Evolutionary conservation across 768 basidiomycete species (phyloP).

Genomic region (Asterophora lycoperdoides): DNA sequence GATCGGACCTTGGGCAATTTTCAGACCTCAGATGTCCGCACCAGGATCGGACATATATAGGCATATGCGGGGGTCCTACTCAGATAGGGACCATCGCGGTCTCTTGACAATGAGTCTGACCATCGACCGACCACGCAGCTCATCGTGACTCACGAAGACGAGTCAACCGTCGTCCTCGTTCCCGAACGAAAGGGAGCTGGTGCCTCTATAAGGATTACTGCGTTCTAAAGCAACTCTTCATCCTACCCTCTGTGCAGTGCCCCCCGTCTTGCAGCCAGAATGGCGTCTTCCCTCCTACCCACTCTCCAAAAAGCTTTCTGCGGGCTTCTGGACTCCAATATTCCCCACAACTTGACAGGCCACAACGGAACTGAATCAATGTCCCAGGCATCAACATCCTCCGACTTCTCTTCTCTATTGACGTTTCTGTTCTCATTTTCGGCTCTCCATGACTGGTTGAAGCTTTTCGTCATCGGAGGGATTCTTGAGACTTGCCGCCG

Average conservation of each 20-base stretch:
- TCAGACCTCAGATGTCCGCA: no score
- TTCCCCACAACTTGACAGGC: slow-evolving; percentile 35
- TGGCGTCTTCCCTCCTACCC: slow-evolving; percentile 12
- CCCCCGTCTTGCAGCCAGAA: not conserved
- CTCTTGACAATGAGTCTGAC: not conserved
- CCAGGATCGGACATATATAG: no score
- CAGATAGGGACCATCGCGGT: no score
- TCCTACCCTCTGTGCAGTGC: not conserved
- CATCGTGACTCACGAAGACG: not conserved
- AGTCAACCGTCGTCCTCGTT: not conserved
- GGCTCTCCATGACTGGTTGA: slow-evolving; percentile 47
- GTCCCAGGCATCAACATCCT: slow-evolving; percentile 1
- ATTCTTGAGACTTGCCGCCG: slow-evolving; percentile 47
- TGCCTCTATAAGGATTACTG: no score
- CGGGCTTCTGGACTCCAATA: not conserved
- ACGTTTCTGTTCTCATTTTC: slow-evolving; percentile 32
- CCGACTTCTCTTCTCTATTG: slow-evolving; percentile 14
- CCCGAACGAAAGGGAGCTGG: not conserved
- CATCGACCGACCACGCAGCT: not conserved
- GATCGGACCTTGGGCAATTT: no score
- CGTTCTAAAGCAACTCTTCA: not conserved
- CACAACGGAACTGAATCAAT: slow-evolving; percentile 24
- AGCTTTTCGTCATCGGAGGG: slow-evolving; percentile 49
- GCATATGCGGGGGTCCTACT: no score
- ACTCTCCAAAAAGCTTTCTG: slow-evolving; percentile 39